Conservation (phyloP, 208 protist species). For the Leishmania tarentolae region DNA sequence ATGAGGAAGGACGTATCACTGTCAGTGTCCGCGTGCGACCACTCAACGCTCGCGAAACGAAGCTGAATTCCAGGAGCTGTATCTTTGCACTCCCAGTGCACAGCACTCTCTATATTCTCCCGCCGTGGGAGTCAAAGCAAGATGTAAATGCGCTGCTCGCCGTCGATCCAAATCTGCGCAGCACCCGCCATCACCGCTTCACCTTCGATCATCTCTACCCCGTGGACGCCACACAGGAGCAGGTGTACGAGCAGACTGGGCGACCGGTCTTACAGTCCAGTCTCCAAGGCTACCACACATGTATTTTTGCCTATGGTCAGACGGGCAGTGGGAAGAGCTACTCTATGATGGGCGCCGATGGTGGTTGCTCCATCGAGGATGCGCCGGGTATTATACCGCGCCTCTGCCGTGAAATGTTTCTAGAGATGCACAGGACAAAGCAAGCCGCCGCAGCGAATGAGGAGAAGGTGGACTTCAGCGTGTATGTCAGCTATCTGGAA, state of each 20-base stretch:
- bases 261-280: constrained; percentile 82
- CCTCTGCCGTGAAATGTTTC: constrained; percentile 77
- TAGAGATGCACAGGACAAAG: constrained; percentile 33
- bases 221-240: constrained; percentile 57
- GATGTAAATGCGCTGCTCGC: constrained; percentile 14
- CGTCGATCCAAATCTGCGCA: constrained; percentile 14
- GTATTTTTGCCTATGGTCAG: constrained; percentile 94
- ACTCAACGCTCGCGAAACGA: constrained; percentile 55
- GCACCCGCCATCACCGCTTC: constrained; percentile 46
- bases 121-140: constrained; percentile 4
- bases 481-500: constrained; percentile 90
- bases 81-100: constrained; percentile 44
- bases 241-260: constrained; percentile 90
- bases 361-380: constrained; percentile 50
- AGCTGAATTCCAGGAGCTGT: constrained; percentile 24
- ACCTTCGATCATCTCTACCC: constrained; percentile 81
- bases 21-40: constrained; percentile 81
- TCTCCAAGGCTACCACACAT: constrained; percentile 88
- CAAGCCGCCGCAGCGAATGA: constrained; percentile 10
- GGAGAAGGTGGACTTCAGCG: constrained; percentile 56
- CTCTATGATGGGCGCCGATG: constrained; percentile 87
- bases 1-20: constrained; percentile 73
- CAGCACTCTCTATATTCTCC: constrained; percentile 55
- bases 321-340: constrained; percentile 91
- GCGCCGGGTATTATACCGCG: constrained; percentile 85